Conservation (phyloP, 2,329 filamentous ascomycete species). For the Botryotinia narcissicola region DNA sequence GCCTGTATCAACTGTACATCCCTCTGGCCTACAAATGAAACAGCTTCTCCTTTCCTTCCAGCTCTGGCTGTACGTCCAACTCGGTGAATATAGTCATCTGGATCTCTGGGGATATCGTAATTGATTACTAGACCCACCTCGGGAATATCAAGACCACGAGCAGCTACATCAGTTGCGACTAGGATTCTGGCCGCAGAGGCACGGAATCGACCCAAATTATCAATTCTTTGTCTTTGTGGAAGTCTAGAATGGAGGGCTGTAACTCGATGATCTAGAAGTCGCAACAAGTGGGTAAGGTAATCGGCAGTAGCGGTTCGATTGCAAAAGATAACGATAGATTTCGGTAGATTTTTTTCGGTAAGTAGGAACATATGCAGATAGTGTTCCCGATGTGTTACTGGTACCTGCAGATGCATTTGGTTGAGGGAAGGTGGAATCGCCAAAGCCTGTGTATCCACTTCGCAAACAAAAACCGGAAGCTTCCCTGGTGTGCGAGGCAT, state of each 20-base stretch:
- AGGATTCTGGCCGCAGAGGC: slow-evolving; percentile 85
- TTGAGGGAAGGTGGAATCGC: slow-evolving; percentile 77
- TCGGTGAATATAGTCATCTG: slow-evolving; percentile 95
- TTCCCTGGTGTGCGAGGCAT: slow-evolving; percentile 67
- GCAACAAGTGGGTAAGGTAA: slow-evolving; percentile 82
- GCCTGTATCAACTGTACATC: slow-evolving; percentile 89
- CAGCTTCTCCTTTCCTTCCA: slow-evolving; percentile 74
- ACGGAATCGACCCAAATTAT: slow-evolving; percentile 88
- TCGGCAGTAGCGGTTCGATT: slow-evolving; percentile 89
- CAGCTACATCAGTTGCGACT: slow-evolving; percentile 92
- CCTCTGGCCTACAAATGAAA: slow-evolving; percentile 88
- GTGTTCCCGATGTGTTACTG: slow-evolving; percentile 89
- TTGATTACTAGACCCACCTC: slow-evolving; percentile 89
- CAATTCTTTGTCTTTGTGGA: slow-evolving; percentile 77
- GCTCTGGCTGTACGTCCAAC: slow-evolving; percentile 95
- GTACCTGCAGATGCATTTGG: slow-evolving; percentile 84
- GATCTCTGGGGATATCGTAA: slow-evolving; percentile 93
- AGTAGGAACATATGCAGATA: slow-evolving; percentile 87
- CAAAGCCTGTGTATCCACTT: slow-evolving; percentile 73
- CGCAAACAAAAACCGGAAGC: slow-evolving; percentile 81
- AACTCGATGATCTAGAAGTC: slow-evolving; percentile 82
- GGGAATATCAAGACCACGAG: slow-evolving; percentile 91
- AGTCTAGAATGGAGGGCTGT: slow-evolving; percentile 88
- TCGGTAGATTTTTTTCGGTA: slow-evolving; percentile 71
- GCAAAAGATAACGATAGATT: slow-evolving; percentile 88